Conservation (phyloP, 495 filamentous ascomycete species). For the Aspergillus ellipticus region DNA sequence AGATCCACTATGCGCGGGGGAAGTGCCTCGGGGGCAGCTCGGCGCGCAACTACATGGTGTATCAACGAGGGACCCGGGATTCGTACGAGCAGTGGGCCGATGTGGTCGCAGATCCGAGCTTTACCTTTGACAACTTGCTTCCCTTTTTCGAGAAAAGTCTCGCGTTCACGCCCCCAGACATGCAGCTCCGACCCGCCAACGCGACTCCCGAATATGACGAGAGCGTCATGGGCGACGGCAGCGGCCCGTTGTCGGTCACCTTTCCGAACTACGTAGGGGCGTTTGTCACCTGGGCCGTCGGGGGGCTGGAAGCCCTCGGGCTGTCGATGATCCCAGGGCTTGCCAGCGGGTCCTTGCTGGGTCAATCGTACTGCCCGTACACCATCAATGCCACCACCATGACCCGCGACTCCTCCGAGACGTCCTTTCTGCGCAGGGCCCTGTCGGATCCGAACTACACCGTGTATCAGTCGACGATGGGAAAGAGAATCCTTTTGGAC, state of each 20-base stretch:
- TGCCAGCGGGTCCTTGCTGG: not conserved
- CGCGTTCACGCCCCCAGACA: conserved; percentile 43
- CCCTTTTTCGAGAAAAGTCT: conserved; percentile 46
- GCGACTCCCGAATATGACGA: conserved; percentile 32
- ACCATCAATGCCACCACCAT: not conserved
- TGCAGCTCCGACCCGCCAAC: conserved; percentile 23
- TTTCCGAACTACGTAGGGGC: not conserved
- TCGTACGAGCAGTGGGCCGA: conserved; percentile 50
- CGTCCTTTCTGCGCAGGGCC: conserved; percentile 22
- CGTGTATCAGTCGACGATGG: conserved; percentile 10
- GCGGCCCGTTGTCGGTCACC: not conserved
- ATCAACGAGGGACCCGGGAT: conserved; percentile 22
- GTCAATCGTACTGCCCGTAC: not conserved
- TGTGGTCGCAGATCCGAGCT: conserved; percentile 45
- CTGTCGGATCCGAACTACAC: not conserved
- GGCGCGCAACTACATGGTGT: conserved; percentile 42
- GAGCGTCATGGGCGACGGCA: not conserved
- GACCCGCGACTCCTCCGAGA: conserved; percentile 25
- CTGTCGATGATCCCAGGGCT: not conserved
- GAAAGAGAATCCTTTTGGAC: conserved; percentile 19
- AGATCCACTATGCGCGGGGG: conserved; percentile 36
- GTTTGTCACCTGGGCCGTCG: not conserved
- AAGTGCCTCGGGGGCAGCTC: conserved; percentile 45
- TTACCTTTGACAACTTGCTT: conserved; percentile 41
- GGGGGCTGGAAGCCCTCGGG: not conserved